A percentile compares a stretch with the other conserved stretches of the same genome.
Evolutionary conservation across 805 yeast species (phyloP).

Genomic region (Saitoella complicata): DNA sequence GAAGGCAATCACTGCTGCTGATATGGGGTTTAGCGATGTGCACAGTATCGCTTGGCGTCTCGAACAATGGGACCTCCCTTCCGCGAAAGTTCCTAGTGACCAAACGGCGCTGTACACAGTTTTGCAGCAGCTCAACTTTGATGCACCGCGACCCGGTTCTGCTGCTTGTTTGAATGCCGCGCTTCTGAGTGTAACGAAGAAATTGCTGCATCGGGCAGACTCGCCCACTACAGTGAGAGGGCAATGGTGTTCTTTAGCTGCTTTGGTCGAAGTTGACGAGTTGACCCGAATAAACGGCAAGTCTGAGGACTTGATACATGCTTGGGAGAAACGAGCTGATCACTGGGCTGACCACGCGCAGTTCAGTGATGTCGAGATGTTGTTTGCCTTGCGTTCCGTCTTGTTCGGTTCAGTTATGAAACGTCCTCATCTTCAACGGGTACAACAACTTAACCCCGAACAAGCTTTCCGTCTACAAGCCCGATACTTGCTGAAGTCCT

Average conservation of each 20-base stretch:
- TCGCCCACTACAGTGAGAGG: not conserved
- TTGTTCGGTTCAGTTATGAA: too few species aligned
- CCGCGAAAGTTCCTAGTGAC: slow-evolving; percentile 20
- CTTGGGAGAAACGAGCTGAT: too few species aligned
- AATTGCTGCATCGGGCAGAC: not conserved
- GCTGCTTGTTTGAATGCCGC: not conserved
- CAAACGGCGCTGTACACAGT: slow-evolving; percentile 7
- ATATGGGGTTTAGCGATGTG: slow-evolving; percentile 13
- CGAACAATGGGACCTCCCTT: slow-evolving; percentile 59
- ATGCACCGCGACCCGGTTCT: not conserved
- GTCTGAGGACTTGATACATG: too few species aligned
- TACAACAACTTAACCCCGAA: too few species aligned
- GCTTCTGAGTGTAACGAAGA: not conserved
- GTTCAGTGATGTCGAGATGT: too few species aligned
- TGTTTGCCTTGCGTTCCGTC: too few species aligned
- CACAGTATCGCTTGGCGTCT: slow-evolving; percentile 66
- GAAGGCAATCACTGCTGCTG: slow-evolving; percentile 1
- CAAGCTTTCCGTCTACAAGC: too few species aligned
- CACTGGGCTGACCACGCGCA: too few species aligned
- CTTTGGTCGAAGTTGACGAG: not conserved
- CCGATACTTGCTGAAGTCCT: too few species aligned
- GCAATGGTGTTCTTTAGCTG: not conserved
- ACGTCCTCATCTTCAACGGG: too few species aligned
- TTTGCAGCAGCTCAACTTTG: not conserved
- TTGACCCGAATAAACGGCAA: too few species aligned